These are phyloP conservation scores for Pelargonium citronellum DNA, from an alignment of 441 rosid genomes.

Conservation along the genomic window DNA sequence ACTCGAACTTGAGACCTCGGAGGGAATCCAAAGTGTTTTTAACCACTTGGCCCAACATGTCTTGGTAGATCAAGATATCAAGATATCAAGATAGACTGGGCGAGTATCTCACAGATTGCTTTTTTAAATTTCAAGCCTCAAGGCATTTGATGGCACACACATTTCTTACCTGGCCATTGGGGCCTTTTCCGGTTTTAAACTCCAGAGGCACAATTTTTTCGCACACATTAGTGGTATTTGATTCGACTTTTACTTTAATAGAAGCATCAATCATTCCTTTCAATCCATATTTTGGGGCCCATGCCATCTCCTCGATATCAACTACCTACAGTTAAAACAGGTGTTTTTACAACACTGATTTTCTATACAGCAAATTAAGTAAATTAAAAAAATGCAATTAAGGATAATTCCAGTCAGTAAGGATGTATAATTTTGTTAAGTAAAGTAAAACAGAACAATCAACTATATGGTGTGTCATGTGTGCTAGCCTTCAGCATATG, in stretches of 20 bases:
- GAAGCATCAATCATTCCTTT: slow-evolving; percentile 98
- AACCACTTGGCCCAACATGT: no score
- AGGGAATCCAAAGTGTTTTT: no score
- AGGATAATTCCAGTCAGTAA: neutral
- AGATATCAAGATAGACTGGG: neutral
- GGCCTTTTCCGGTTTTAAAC: slow-evolving; percentile 87
- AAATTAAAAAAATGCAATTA: neutral
- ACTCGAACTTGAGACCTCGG: no score
- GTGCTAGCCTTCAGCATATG: neutral
- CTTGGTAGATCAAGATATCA: no score
- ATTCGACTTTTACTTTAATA: slow-evolving; percentile 55
- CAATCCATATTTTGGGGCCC: slow-evolving; percentile 97
- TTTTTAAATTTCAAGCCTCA: slow-evolving; percentile 10
- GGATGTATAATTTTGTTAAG: neutral
- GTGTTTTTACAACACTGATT: slow-evolving; percentile 4
- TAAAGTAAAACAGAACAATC: neutral
- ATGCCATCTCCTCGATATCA: slow-evolving; percentile 97
- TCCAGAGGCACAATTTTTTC: slow-evolving; percentile 83
- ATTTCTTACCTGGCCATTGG: slow-evolving; percentile 69
- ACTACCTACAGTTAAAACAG: slow-evolving; percentile 49
- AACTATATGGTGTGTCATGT: neutral
- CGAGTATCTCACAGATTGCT: neutral
- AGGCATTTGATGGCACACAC: neutral
- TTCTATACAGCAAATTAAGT: neutral
- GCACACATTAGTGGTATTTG: slow-evolving; percentile 36